Evolutionary conservation across 2,329 filamentous ascomycete species (phyloP).

Genomic region (Neoascochyta sp.): DNA sequence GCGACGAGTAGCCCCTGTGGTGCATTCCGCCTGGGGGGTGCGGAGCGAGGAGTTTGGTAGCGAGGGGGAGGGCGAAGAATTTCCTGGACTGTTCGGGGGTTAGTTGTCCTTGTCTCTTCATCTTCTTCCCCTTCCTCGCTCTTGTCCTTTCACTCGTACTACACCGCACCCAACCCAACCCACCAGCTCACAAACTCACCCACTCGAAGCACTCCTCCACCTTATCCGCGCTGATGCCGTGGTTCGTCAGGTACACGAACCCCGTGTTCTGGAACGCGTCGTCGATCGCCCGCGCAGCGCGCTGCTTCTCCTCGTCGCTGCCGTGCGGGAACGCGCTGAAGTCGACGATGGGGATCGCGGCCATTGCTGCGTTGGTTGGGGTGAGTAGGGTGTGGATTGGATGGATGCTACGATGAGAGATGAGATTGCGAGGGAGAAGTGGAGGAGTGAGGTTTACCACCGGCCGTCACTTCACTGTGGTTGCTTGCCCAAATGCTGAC

Average conservation of each 20-base stretch:
- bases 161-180: no score
- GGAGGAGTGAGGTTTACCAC: no score
- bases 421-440: no score
- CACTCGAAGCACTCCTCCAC: conserved; percentile 30
- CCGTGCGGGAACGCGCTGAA: conserved; percentile 24
- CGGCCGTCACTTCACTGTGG: no score
- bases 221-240: conserved; percentile 31
- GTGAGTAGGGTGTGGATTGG: no score
- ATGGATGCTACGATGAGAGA: no score
- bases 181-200: conserved; percentile 20
- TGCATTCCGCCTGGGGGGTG: conserved; percentile 39
- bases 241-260: conserved; percentile 43
- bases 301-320: conserved; percentile 9
- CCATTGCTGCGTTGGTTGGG: no score
- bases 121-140: not conserved
- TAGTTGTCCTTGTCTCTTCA: not conserved
- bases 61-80: conserved; percentile 38
- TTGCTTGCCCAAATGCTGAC: no score
- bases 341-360: conserved; percentile 29
- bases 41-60: conserved; percentile 38
- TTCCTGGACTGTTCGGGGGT: conserved; percentile 18
- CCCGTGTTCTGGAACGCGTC: conserved; percentile 38
- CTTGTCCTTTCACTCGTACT: no score
- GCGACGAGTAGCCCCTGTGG: conserved; percentile 41
- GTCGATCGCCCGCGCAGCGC: conserved; percentile 35